phyloP scores from a whole-genome alignment of 1,139 yeast genomes.

The Sugiyamaella grinbergsii region DNA sequence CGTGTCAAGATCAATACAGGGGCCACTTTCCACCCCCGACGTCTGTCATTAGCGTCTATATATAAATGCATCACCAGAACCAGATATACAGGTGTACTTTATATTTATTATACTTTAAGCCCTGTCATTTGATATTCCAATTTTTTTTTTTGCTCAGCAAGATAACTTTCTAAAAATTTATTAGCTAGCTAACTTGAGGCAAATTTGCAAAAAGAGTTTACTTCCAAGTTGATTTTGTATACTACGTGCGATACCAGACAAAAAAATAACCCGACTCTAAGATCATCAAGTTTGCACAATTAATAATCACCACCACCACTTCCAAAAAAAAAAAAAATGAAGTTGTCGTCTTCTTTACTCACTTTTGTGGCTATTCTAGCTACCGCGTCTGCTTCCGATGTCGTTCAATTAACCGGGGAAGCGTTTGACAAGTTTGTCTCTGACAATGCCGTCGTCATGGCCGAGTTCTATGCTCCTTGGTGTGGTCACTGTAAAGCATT shows the following conservation, averaged over 20 bases:
- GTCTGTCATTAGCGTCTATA: background rate
- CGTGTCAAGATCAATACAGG: constrained; percentile 4
- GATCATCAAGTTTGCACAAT: background rate
- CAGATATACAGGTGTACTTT: background rate
- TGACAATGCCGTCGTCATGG: constrained; percentile 77
- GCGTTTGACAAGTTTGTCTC: constrained; percentile 63
- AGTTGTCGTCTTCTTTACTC: constrained; percentile 27
- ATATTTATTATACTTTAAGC: background rate
- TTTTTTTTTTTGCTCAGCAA: no score
- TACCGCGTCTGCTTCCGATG: constrained; percentile 85
- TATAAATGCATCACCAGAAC: background rate
- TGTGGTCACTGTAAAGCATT: constrained; percentile 96
- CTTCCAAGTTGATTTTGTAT: background rate
- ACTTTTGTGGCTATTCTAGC: constrained; percentile 43
- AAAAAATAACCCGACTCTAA: no score
- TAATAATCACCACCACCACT: constrained; percentile 3
- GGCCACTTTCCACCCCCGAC: background rate
- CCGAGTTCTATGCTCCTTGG: constrained; percentile 99
- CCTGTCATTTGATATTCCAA: no score
- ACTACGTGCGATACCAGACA: no score
- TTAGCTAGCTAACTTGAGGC: no score
- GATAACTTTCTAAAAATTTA: no score
- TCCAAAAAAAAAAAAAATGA: constrained; percentile 31
- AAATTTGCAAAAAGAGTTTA: background rate
- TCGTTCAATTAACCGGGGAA: constrained; percentile 62